Evolutionary conservation across 345 rosid species (phyloP), one percentile per base, ranked within the genome.

Genomic region (Leavenworthia alabamica): DNA sequence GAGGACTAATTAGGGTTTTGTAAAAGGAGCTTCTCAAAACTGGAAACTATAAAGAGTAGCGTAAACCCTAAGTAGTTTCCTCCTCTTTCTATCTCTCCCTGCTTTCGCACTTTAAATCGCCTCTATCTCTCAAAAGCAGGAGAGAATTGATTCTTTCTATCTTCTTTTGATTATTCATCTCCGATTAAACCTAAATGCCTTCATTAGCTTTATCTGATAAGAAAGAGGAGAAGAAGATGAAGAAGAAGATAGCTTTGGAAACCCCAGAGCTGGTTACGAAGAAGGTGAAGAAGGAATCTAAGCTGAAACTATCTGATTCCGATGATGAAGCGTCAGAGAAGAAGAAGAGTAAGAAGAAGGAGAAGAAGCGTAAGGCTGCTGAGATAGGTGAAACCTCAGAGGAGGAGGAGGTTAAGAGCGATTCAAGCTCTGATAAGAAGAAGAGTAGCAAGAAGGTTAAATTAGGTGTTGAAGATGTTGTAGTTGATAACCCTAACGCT

Each of bases 381-480:
- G 88, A 81, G 49, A 56, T 54, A 4, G 78, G 69, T 9, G 70
- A 52, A n/a, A 70, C 71, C 8, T 79, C 68, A 6, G 83, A 77
- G 0, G 92, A 79, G 0, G 92, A 79, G 0, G 89, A 71, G 2
- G 35, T 11, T 73, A 78, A 37, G 61, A 85, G 94, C 56, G 97
- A 83, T 46, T 81, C 88, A 10, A 80, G 89, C 80, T 86, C 88
- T 10, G 97, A 83, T 72, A 79, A 73, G 73, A 79, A 75, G 73
- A 78, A 79, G 74, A 85, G 77, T 57, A 79, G 77, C 56, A 67
- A 62, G 44, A 72, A 78, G 43, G 76, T 46, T 6, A 83, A 77
- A 45, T 74, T 48, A 3, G 82, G 74, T 11, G 82, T 60, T 7
- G 84, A 73, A 7, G 86, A 71, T 13, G 77, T 46, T 2, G 66